Evolutionary conservation across 202 grass and related monocot genomes (phyloP).

Genomic region (Schoenoplectus triqueter): DNA sequence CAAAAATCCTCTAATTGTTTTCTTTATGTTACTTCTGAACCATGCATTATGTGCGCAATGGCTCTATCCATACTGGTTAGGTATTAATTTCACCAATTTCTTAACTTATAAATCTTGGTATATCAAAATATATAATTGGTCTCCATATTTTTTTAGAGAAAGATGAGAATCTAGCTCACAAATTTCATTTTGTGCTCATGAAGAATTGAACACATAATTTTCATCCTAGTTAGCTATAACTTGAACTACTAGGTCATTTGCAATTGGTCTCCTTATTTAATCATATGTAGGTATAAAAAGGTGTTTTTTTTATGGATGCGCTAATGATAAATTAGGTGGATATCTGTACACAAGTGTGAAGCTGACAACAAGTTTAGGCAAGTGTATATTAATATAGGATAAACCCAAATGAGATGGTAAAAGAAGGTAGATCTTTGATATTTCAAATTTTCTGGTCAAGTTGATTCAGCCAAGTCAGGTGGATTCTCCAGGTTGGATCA

Average conservation of each 20-base stretch:
- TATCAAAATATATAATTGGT: conserved; percentile 19
- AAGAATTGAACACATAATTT: no score
- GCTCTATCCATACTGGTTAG: conserved; percentile 80
- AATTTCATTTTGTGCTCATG: no score
- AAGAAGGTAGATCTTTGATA: no score
- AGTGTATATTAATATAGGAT: not conserved
- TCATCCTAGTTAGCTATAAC: no score
- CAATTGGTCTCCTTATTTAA: not conserved
- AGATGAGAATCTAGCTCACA: no score
- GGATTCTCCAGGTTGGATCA: no score
- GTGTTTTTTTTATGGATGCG: conserved; percentile 74
- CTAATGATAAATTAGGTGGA: conserved; percentile 93
- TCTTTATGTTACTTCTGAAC: conserved; percentile 90
- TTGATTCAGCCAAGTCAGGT: no score
- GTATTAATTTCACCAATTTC: conserved; percentile 20
- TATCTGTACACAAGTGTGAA: conserved; percentile 64
- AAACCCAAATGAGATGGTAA: not conserved
- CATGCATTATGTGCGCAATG: conserved; percentile 88
- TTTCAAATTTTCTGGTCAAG: no score
- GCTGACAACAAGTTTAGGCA: conserved; percentile 54
- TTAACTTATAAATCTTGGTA: not conserved
- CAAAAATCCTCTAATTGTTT: conserved; percentile 73
- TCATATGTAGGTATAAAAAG: conserved; percentile 66
- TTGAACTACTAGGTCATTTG: no score
- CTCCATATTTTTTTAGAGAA: conserved; percentile 1